Base-by-base conservation (phyloP, 148 eudicot genomes). In the Heliosperma pusillum region DNA sequence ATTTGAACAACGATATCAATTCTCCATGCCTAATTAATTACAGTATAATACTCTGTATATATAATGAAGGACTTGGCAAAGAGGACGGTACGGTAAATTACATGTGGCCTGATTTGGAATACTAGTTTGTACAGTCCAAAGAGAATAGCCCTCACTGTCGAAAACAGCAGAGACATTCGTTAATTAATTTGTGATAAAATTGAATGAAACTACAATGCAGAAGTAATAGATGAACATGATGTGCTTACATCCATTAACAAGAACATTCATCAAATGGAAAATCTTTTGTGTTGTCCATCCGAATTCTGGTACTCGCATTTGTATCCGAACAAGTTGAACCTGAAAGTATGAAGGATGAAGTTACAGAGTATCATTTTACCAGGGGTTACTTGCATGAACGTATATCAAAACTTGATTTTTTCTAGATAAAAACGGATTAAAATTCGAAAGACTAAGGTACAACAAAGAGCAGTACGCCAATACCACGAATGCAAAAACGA, bases 231-330 rank as follows among this genome's bases (percentile, higher is more conserved):
- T 75, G 50, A 64, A 36, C 59, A 68, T 56, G 27, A 58, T 45
- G 29, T 66, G 69, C 90, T 85, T 85, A 91, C 97, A 80, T 85
- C 91, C 91, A 77, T 85, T 89, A 16, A 91, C 97, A 17, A 88
- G 50, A 77, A 91, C 87, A 73, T 88, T 91, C 97, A 91, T 89
- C 79, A 86, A 79, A 80, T 89, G 91, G 81, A 91, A 91, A 69
- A 88, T 88, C 78, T 91, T 91, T 80, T 91, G 97, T 24, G 91
- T 89, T 21, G 93, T 91, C 97, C 93, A 91, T 53, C 93, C 93
- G 56, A 79, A 83, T 76, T 89, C 93, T 12, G 93, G 90, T 67
- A 87, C 90, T 76, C 93, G 84, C 77, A 86, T 72, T 66, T 91
- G 87, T 73, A 89, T 87, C 19, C 93, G 84, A n/a, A 87, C 30